phyloP scores from a whole-genome alignment of 768 basidiomycete species.

The Boletus sensibilis region DNA sequence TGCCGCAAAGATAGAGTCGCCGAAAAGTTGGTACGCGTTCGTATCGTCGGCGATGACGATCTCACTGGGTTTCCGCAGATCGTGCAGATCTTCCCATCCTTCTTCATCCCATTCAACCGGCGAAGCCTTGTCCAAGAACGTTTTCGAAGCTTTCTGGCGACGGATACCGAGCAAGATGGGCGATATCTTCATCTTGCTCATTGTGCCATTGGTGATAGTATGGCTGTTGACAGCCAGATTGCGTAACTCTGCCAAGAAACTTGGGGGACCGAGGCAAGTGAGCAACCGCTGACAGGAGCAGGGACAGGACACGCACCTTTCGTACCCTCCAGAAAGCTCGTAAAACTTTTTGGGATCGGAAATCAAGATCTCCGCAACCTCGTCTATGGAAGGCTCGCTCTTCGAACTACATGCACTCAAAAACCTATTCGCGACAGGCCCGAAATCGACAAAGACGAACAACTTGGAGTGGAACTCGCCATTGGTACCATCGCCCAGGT shows the following conservation, averaged over 20 bases:
- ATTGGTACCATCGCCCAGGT: constrained; percentile 52
- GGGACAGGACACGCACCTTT: constrained; percentile 47
- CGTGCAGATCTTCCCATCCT: constrained; percentile 70
- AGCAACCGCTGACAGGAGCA: neutral
- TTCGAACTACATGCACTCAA: constrained; percentile 85
- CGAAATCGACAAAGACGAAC: constrained; percentile 90
- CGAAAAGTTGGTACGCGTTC: constrained; percentile 76
- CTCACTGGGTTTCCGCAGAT: constrained; percentile 65
- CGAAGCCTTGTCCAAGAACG: constrained; percentile 20
- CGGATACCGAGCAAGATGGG: constrained; percentile 76
- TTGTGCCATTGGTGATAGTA: constrained; percentile 46
- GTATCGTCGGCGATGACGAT: constrained; percentile 87
- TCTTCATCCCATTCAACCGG: constrained; percentile 53
- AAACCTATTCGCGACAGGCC: constrained; percentile 76
- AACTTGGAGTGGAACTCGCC: constrained; percentile 73
- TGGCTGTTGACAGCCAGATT: constrained; percentile 77
- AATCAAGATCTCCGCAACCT: constrained; percentile 69
- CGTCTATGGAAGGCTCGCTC: constrained; percentile 82
- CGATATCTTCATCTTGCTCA: constrained; percentile 63
- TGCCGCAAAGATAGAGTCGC: constrained; percentile 69
- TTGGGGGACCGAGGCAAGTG: constrained; percentile 28
- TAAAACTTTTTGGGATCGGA: constrained; percentile 71
- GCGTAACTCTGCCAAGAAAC: constrained; percentile 79
- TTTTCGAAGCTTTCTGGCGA: constrained; percentile 42
- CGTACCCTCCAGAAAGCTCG: constrained; percentile 63